Conservation (phyloP, 202 grass and related monocot species). For the Schoenoplectus triqueter region DNA sequence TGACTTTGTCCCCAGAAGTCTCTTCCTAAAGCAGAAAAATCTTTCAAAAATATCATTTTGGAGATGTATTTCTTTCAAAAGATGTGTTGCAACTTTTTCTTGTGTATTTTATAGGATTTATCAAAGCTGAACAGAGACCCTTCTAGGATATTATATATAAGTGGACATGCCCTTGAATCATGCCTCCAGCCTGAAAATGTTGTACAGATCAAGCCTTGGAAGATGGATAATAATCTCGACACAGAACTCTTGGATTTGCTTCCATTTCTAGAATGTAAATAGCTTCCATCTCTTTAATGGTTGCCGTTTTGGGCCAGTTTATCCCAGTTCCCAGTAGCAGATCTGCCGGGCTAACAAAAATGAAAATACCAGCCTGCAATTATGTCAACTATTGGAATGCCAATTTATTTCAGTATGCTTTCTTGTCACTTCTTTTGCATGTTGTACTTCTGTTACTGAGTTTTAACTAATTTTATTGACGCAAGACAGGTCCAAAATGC, state of each 20-base stretch:
- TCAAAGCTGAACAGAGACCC: constrained; percentile 95
- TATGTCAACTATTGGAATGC: background rate
- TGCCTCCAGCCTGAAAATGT: constrained; percentile 79
- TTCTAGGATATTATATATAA: constrained; percentile 77
- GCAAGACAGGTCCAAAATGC: too few species aligned
- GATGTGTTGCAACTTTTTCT: constrained; percentile 15
- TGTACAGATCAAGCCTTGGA: constrained; percentile 82
- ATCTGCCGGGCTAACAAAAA: background rate
- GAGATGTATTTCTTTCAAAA: background rate
- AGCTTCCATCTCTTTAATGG: background rate
- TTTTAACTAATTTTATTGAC: background rate
- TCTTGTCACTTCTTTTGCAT: constrained; percentile 9
- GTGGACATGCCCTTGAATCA: constrained; percentile 84
- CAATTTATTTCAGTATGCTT: constrained; percentile 7
- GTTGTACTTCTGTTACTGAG: background rate
- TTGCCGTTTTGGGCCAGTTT: background rate
- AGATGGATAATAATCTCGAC: constrained; percentile 74
- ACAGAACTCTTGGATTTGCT: constrained; percentile 93
- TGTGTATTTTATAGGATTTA: constrained; percentile 63
- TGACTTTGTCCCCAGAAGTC: background rate
- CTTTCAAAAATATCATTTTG: background rate
- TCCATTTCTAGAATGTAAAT: constrained; percentile 98
- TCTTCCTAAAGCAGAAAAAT: background rate
- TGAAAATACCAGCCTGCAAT: background rate
- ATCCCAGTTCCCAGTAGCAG: background rate